Base-by-base conservation (phyloP, 306 rosid species). In the Arachis hypogaea region DNA sequence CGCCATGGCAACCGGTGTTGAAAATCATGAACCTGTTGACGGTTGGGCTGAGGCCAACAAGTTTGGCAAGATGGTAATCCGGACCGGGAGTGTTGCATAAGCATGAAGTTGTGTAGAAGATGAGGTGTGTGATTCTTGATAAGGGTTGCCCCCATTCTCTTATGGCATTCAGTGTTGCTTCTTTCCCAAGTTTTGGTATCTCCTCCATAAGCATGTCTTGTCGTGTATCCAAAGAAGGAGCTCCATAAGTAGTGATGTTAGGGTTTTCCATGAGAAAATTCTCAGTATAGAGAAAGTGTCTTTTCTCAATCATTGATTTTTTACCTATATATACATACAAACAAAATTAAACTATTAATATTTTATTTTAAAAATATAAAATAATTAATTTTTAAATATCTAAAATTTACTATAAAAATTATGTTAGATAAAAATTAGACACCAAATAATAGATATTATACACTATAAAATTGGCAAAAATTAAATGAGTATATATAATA, bases 21-120 rank as follows among this genome's bases (percentile, higher is more conserved):
- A 11, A 74, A 3, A 74, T 41, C 71, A 74, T 54, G 56, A 54
- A 64, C 14, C 71, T 54, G 33, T 74, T 62, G 6, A 63, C 36
- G 0, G 65, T 50, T 7, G 71, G 71, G 11, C 2, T 7, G 55
- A 74, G 78, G 8, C 63, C 54, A 2, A 74, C 16, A 16, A 52
- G 63, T 41, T 54, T 74, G 64, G 16, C 2, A 42, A 74, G 65
- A 7, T 30, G 64, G 7, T 6, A 22, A 54, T 74, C 71, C 0
- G 71, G 14, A 54, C 71, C 38, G 0, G 63, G 72, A 1, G 41
- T 4, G 22, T 22, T 46, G 10, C 60, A 45, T 0, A 50, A 51
- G 44, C 45, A 74, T 7, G 71, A 52, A 9, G 78, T 51, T n/a
- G 78, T 74, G 36, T 42, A 74, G 30, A 74, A 74, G 40, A 64